Conservation (phyloP, 2,329 filamentous ascomycete species). For the Escovopsis sp. region DNA sequence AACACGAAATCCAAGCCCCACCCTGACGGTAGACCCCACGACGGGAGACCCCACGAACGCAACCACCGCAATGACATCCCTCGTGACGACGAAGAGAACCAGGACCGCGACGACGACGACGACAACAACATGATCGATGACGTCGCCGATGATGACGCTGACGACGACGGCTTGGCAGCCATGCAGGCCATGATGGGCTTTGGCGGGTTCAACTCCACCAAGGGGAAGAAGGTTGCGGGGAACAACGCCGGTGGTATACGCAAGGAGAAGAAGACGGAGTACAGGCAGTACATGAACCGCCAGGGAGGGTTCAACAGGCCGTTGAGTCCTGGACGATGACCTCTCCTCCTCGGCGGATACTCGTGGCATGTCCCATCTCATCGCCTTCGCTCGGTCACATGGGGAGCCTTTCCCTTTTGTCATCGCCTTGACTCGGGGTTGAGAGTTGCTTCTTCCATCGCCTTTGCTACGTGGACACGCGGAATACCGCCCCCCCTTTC, state of each 20-base stretch:
- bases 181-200: constrained; percentile 90
- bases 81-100: constrained; percentile 2
- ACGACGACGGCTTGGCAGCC: constrained; percentile 52
- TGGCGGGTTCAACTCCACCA: constrained; percentile 68
- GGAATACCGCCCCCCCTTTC: too few species aligned
- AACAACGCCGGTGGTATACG: constrained; percentile 71
- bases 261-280: constrained; percentile 90
- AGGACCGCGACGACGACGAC: constrained; percentile 8
- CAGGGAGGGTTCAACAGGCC: constrained; percentile 70
- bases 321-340: constrained; percentile 39
- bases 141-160: constrained; percentile 16
- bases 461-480: too few species aligned
- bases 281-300: constrained; percentile 93
- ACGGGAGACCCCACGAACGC: constrained; percentile 15
- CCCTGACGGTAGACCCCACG: constrained; percentile 7
- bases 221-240: constrained; percentile 74
- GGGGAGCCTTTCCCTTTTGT: too few species aligned
- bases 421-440: too few species aligned
- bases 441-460: too few species aligned
- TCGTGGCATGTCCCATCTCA: too few species aligned
- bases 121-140: constrained; percentile 17
- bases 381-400: too few species aligned
- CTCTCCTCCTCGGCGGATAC: too few species aligned
- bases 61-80: constrained; percentile 13
- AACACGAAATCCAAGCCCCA: too few species aligned